Evolutionary conservation across 2,329 filamentous ascomycete species (phyloP), one percentile per base, ranked within the genome.

Genomic region (Trichoderma sp.): DNA sequence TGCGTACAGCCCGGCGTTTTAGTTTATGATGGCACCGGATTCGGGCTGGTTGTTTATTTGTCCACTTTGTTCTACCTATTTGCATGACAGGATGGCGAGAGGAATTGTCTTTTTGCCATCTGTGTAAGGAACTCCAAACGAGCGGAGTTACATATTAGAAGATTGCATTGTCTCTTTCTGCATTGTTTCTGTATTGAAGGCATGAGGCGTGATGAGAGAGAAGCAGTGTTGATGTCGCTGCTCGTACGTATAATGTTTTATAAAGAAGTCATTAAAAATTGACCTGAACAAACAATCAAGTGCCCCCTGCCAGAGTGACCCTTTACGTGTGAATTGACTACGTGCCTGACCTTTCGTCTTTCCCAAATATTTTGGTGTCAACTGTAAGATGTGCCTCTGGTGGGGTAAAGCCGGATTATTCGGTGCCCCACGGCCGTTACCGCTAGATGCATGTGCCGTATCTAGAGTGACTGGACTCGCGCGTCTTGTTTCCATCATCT

Each of bases 1-100:
- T 62, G 73, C 74, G 74, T 73, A 75, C 73, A 74, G 71, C 65
- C 72, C 74, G 78, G 76, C 77, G 77, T 77, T 78, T 74, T 64
- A 63, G 61, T 36, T 69, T 47, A 69, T 62, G 36, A 62, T 53
- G 32, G 57, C 28, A 43, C 39, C 64, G 32, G 62, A 55, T 43
- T 50, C 34, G 64, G 64, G 67, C 64, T 36, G 67, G 57, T 53
- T 61, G 28, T 59, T 50, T 30, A n/a, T 59, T 57, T 28, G 15
- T 30, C 34, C 61, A 5, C 9, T 57, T 66, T 67, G 13, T 62
- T 36, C 39, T 62, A 26, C 57, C 39, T 61, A 43, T 57, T 63
- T 63, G 70, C 64, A 63, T 63, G 70, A 68, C 47, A 23, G n/a
- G 12, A 34, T 61, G 43, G 34, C 32, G 43, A 68, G 58, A 15